Evolutionary conservation across 2,329 filamentous ascomycete species (phyloP).

Genomic region (Ophiosphaerella herpotricha): DNA sequence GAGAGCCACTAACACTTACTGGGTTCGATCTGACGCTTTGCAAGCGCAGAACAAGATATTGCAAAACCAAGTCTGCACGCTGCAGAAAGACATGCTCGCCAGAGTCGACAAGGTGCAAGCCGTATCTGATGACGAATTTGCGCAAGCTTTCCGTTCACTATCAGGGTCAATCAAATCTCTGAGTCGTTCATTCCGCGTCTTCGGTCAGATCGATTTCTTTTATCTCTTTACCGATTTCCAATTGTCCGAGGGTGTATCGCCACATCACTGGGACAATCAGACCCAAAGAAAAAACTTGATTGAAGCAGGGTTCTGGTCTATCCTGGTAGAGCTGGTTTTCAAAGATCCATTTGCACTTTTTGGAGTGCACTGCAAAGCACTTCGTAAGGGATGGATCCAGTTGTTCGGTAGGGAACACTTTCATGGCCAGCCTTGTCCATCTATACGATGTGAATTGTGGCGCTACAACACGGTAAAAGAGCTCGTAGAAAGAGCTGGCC

Average conservation of each 20-base stretch:
- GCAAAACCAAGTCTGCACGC: slow-evolving; percentile 4
- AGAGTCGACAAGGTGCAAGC: slow-evolving; percentile 16
- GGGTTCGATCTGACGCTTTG: not conserved
- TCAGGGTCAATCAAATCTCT: slow-evolving; percentile 16
- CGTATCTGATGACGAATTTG: slow-evolving; percentile 19
- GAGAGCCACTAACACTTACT: too few relatives aligned
- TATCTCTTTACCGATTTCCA: not conserved
- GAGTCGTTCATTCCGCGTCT: slow-evolving; percentile 9
- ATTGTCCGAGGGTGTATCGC: not conserved
- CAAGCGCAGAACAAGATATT: slow-evolving; percentile 6
- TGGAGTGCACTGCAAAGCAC: not conserved
- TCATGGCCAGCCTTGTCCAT: slow-evolving; percentile 8
- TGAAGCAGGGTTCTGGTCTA: slow-evolving; percentile 22
- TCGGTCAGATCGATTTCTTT: not conserved
- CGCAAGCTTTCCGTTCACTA: slow-evolving; percentile 14
- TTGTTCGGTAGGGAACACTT: slow-evolving; percentile 6
- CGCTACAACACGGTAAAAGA: slow-evolving; percentile 9
- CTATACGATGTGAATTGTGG: slow-evolving; percentile 13
- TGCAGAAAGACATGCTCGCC: slow-evolving; percentile 22
- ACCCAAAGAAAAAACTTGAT: slow-evolving; percentile 14
- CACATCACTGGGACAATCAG: slow-evolving; percentile 8
- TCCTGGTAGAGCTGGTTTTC: slow-evolving; percentile 12
- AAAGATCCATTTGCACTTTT: slow-evolving; percentile 9
- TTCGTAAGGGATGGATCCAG: not conserved
- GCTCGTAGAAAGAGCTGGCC: not conserved